Percentiles rank a stretch among this genome's conserved stretches.
Evolutionary conservation across 1,284 basidiomycete species (phyloP).

Genomic region (Malassezia dermatis): DNA sequence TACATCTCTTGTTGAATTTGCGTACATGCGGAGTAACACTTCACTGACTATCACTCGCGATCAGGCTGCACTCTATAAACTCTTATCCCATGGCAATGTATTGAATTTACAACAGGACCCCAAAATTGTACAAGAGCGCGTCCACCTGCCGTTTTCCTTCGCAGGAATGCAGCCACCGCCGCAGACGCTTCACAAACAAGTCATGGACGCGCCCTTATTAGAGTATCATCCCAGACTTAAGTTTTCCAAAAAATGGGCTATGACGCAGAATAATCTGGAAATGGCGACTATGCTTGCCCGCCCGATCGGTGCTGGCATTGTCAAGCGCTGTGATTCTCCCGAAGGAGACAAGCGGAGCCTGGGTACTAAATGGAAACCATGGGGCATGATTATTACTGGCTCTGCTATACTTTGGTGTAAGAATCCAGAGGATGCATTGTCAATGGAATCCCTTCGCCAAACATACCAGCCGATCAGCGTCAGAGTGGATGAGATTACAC

Average conservation of each 20-base stretch:
- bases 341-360: not conserved
- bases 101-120: constrained; percentile 8
- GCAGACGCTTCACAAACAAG: not conserved
- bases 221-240: not conserved
- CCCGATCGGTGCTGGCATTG: not conserved
- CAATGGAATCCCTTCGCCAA: not conserved
- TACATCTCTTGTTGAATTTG: constrained; percentile 76
- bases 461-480: not conserved
- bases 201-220: not conserved
- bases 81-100: not conserved
- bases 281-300: not conserved
- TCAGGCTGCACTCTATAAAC: constrained; percentile 8
- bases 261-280: not conserved
- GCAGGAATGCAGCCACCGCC: constrained; percentile 52
- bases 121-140: not conserved
- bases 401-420: constrained; percentile 87
- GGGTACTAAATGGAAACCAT: constrained; percentile 60
- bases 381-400: constrained; percentile 73
- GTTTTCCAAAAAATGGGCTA: not conserved
- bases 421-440: constrained; percentile 51
- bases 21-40: constrained; percentile 5
- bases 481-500: constrained; percentile 1
- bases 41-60: constrained; percentile 1
- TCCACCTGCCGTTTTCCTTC: not conserved
- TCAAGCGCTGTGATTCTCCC: not conserved